Evolutionary conservation across 768 basidiomycete species (phyloP).

Genomic region (Phlegmacium glaucopus): DNA sequence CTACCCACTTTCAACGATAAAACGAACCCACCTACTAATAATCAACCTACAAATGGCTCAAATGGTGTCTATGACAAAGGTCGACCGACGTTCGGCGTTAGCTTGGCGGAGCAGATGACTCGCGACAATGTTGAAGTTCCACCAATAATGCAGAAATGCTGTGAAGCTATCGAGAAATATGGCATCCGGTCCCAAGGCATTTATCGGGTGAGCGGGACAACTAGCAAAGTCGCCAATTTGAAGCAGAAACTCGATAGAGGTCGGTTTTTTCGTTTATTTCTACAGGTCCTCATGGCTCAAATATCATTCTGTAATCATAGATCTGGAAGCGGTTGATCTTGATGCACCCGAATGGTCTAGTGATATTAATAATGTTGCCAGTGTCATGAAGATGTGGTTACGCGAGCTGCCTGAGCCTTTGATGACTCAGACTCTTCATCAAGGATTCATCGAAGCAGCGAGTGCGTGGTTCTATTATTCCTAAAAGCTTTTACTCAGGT

Average conservation of each 20-base stretch:
- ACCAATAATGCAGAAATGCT: constrained; percentile 82
- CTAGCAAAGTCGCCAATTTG: constrained; percentile 79
- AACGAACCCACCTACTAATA: constrained; percentile 11
- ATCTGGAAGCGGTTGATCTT: constrained; percentile 84
- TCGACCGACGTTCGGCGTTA: constrained; percentile 88
- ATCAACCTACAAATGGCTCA: constrained; percentile 19
- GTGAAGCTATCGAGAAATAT: constrained; percentile 86
- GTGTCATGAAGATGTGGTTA: constrained; percentile 93
- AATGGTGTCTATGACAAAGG: constrained; percentile 54
- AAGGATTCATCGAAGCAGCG: constrained; percentile 93
- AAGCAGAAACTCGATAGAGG: constrained; percentile 87
- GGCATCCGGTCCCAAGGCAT: constrained; percentile 85
- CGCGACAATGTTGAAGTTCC: constrained; percentile 91
- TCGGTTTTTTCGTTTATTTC: constrained; percentile 23
- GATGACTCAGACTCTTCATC: constrained; percentile 78
- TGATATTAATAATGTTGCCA: constrained; percentile 96
- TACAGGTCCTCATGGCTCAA: not conserved
- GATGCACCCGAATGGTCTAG: constrained; percentile 86
- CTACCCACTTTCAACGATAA: constrained; percentile 40
- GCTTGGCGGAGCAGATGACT: constrained; percentile 90
- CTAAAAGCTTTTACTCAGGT: constrained; percentile 3
- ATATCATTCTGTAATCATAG: constrained; percentile 37
- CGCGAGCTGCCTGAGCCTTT: constrained; percentile 94
- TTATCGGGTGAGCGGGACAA: constrained; percentile 90
- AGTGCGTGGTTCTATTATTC: constrained; percentile 49